Percentiles rank a stretch among this genome's conserved stretches.
phyloP scores from a whole-genome alignment of 78 protist species.

The Dictyostelium firmibasis region DNA sequence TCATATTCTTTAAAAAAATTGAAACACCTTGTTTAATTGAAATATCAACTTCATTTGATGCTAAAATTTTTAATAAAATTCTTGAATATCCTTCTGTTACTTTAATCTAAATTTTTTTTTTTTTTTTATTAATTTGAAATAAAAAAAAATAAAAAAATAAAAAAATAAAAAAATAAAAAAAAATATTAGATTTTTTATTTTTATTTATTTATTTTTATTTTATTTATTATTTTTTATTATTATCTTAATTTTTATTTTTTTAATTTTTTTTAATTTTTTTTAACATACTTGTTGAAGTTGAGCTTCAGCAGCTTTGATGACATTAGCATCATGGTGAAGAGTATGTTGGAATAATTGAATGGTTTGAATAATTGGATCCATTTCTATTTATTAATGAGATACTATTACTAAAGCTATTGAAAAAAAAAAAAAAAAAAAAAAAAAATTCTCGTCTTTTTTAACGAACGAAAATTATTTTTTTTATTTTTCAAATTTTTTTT shows the following conservation, averaged over 20 bases:
- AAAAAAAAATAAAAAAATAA: too few relatives aligned
- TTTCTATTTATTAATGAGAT: neutral
- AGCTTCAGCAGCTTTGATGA: conserved; percentile 6
- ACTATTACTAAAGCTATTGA: neutral
- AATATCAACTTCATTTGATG: conserved; percentile 60
- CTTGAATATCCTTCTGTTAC: conserved; percentile 11
- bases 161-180: neutral
- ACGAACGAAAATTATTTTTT: neutral
- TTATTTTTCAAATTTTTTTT: too few relatives aligned
- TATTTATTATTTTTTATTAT: too few relatives aligned
- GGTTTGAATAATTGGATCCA: conserved; percentile 12
- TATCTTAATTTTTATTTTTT: neutral
- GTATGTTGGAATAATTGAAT: conserved; percentile 19
- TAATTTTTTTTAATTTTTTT: neutral
- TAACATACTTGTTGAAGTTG: conserved; percentile 1
- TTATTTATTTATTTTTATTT: neutral
- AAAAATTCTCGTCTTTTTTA: neutral
- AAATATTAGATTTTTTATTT: neutral
- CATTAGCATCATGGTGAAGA: neutral
- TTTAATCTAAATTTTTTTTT: conserved; percentile 2
- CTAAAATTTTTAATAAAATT: conserved; percentile 33
- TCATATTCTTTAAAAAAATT: conserved; percentile 56
- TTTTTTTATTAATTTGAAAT: neutral
- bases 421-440: neutral
- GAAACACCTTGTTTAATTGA: conserved; percentile 52